phyloP scores from a whole-genome alignment of 73 alveolate species.

The Uronychia binucleata region DNA sequence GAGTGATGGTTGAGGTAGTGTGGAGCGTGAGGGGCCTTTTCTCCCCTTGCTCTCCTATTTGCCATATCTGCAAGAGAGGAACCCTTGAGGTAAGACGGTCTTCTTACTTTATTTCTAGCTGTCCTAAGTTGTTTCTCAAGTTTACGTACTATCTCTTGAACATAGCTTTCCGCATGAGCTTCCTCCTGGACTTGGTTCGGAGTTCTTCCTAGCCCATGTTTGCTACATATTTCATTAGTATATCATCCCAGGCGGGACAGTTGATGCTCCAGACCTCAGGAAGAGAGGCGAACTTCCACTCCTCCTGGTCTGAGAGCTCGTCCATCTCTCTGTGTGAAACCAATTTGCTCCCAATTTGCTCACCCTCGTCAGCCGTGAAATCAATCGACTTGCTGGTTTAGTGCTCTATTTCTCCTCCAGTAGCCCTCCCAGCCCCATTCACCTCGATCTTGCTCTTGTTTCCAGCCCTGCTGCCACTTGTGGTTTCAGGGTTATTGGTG shows the following conservation, averaged over 20 bases:
- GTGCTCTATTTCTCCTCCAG: neutral
- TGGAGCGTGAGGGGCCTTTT: too few relatives aligned
- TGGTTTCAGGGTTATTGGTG: neutral
- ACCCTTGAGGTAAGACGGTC: neutral
- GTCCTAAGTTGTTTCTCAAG: neutral
- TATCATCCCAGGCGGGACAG: neutral
- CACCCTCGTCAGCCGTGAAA: neutral
- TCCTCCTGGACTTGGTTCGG: neutral
- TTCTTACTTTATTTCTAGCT: neutral
- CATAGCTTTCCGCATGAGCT: neutral
- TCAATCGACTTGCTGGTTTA: too few relatives aligned
- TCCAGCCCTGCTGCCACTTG: neutral
- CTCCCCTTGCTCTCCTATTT: neutral
- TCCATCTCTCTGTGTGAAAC: neutral
- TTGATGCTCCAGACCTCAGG: neutral
- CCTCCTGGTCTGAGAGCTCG: neutral
- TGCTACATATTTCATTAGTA: neutral
- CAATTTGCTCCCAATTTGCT: neutral
- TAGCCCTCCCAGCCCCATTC: neutral
- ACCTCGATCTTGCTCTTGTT: neutral
- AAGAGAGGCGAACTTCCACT: neutral
- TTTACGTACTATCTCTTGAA: neutral
- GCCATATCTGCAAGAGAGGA: neutral
- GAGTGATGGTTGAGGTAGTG: too few relatives aligned
- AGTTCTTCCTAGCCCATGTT: neutral